phyloP scores from a whole-genome alignment of 257 asterid genomes.

The Solanum virginianum region DNA sequence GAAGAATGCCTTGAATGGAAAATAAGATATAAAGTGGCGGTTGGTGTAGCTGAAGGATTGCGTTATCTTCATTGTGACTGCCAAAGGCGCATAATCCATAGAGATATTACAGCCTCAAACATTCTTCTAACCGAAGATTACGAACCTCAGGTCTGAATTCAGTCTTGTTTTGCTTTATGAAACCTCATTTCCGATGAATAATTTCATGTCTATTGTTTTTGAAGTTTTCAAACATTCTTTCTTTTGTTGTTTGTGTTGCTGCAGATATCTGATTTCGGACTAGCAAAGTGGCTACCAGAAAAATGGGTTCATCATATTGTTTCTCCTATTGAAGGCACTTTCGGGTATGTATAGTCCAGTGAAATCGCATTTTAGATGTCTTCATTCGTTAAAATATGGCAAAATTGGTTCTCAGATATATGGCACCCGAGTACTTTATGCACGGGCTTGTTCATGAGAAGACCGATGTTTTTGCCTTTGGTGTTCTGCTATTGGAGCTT shows the following conservation, averaged over 20 bases:
- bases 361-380: background rate
- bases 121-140: constrained; percentile 66
- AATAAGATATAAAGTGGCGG: constrained; percentile 53
- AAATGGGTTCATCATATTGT: constrained; percentile 83
- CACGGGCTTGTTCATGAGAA: constrained; percentile 84
- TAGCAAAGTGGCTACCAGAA: constrained; percentile 96
- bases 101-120: constrained; percentile 95
- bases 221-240: background rate
- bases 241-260: background rate
- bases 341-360: constrained; percentile 41
- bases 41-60: constrained; percentile 82
- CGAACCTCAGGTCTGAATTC: constrained; percentile 59
- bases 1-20: constrained; percentile 51
- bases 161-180: background rate
- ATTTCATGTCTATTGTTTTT: background rate
- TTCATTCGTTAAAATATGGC: background rate
- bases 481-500: constrained; percentile 81
- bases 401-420: constrained; percentile 36
- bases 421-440: constrained; percentile 99
- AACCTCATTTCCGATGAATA: background rate
- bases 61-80: constrained; percentile 72
- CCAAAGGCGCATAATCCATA: constrained; percentile 77
- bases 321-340: constrained; percentile 97
- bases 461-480: constrained; percentile 91
- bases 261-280: constrained; percentile 96